Conservation (phyloP, 768 basidiomycete species). For the Lentinula boryana region DNA sequence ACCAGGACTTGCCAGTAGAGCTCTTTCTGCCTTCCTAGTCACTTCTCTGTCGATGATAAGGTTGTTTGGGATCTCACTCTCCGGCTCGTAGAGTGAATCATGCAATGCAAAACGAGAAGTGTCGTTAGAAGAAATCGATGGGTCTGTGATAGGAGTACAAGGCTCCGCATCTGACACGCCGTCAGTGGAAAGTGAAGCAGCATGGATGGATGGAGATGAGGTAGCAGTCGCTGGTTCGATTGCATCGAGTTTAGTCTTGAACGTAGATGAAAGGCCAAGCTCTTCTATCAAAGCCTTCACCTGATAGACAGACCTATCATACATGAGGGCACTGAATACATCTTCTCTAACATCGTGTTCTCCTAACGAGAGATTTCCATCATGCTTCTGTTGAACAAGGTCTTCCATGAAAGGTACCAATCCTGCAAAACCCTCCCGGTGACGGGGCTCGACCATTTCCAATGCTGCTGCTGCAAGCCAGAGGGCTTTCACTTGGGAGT, state of each 20-base stretch:
- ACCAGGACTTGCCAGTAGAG: not conserved
- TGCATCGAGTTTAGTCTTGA: not conserved
- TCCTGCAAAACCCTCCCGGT: slow-evolving; percentile 14
- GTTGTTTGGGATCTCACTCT: not conserved
- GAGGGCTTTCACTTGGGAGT: not conserved
- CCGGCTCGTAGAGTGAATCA: not conserved
- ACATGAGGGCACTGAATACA: not conserved
- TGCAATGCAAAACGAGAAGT: not conserved
- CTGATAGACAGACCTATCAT: not conserved
- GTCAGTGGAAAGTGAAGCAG: not conserved
- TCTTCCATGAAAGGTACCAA: slow-evolving; percentile 37
- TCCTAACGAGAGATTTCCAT: not conserved
- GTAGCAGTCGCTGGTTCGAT: not conserved
- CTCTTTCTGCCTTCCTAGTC: not conserved
- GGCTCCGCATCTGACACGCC: not conserved
- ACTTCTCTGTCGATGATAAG: not conserved
- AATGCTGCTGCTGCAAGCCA: not conserved
- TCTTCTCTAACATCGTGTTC: not conserved
- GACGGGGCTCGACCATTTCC: not conserved
- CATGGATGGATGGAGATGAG: not conserved
- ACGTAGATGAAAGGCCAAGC: not conserved
- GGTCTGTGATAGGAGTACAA: not conserved
- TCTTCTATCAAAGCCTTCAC: slow-evolving; percentile 1
- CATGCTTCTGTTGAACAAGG: slow-evolving; percentile 21
- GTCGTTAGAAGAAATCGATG: not conserved